Evolutionary conservation across 805 yeast genomes (phyloP), one percentile per base, ranked within the genome.

Genomic region (Teunomyces aglyptinius): DNA sequence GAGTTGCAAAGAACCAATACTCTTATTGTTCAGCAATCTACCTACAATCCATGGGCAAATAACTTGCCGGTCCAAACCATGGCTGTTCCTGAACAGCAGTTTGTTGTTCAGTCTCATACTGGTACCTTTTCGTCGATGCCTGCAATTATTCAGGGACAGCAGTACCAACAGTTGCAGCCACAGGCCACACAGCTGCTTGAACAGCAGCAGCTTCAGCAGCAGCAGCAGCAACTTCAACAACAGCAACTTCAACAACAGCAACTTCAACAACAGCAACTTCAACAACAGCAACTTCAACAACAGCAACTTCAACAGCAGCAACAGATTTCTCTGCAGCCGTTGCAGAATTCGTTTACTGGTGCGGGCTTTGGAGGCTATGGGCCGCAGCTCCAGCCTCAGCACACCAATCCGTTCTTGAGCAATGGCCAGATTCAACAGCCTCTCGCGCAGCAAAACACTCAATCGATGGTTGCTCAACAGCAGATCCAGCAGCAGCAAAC

Each of bases 301-400:
- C 48, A 48, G 13, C 51, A 49, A 15, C 63, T 35, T 7, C 43
- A 38, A 10, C 55, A 48, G 32, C 55, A 45, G 36, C 49, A 34
- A 3, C 36, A 56, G 47, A 15, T 39, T 12, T 24, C 29, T n/a
- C 38, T 26, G 29, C 48, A 42, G 45, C 48, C 45, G 19, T 48
- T 43, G 7, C 52, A 49, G 27, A 47, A 29, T 13, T 56, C 70
- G 3, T 71, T 64, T 50, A 80, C 85, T 5, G 85, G 85, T 11
- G 75, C 75, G 29, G 86, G 86, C 0, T 81, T 81, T 61, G 85
- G 85, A 10, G 82, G 81, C 1, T 77, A 73, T 55, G 69, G 65
- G 5, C 61, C 60, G 7, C 73, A 47, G 28, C 13, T 48, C 22
- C 54, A 48, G 22, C 36, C 48, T 1, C 50, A 49, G 16, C 41